Evolutionary conservation across 805 yeast genomes (phyloP), one percentile per base, ranked within the genome.

Genomic region (Myxozyma neotropica): DNA sequence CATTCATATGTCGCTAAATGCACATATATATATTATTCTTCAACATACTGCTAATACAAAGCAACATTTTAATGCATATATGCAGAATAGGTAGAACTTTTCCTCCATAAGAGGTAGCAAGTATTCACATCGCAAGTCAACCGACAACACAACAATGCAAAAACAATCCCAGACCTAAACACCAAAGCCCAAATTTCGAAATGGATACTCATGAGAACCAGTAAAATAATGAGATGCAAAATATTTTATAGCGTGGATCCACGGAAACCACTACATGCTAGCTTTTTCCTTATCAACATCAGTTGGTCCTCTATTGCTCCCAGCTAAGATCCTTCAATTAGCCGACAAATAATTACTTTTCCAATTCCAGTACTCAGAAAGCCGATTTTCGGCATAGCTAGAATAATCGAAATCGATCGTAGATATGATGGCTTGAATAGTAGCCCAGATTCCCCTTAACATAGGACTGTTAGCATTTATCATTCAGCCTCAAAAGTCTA

Each of bases 281-380:
- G 17, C 26, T 12, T 8, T 51, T 13, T 51, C 31, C 6, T 40
- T 13, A 13, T n/a, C n/a, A n/a, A n/a, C n/a, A n/a, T n/a, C n/a
- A n/a, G n/a, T 23, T 31, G 13, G 21, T 33, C 2, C 29, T 23
- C 40, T 46, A 35, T 36, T 42, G 6, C 48, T 21, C 1, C 23
- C 49, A 10, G 19, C 42, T 4, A 17, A 42, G 10, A 24, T 27
- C 38, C 21, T 12, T 13, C 33, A 12, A 19, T 40, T 38, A 10
- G 26, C 19, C 4, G 27, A 19, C 3, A 60, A 24, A 24, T 61
- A 61, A 8, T 31, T 24, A 19, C 35, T 38, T 61, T 74, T 87
- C 94, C 94, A 87, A 44, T 74, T 75, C 82, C 85, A 83, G 67
- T 87, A 87, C 71, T 87, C 94, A 33, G 78, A 77, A 50, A 88